These are phyloP conservation scores for Ceratocystis lukuohia DNA, from an alignment of 2,329 filamentous ascomycete species.

Conservation along the genomic window DNA sequence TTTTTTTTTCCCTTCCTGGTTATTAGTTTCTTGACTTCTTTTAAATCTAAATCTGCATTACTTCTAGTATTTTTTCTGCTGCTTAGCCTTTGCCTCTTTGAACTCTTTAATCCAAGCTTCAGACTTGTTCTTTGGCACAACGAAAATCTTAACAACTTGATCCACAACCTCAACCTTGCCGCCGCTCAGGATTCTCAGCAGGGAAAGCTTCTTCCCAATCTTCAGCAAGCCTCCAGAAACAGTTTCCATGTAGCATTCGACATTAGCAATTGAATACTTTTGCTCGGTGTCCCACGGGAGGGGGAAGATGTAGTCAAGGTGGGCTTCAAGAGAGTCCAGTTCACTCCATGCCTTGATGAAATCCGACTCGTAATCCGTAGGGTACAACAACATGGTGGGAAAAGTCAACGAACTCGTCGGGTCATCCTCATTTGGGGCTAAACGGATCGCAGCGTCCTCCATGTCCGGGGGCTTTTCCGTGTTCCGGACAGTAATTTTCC, in stretches of 20 bases:
- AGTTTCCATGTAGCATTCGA: slow-evolving; percentile 89
- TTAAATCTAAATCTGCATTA: not conserved
- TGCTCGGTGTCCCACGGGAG: slow-evolving; percentile 66
- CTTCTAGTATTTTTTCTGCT: slow-evolving; percentile 21
- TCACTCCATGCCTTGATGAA: slow-evolving; percentile 83
- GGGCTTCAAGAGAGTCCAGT: slow-evolving; percentile 58
- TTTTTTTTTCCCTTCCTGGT: not conserved
- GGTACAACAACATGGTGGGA: slow-evolving; percentile 75
- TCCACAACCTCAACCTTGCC: slow-evolving; percentile 82
- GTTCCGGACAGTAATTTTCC: slow-evolving; percentile 54
- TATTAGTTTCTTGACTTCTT: slow-evolving; percentile 12
- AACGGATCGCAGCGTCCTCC: slow-evolving; percentile 62
- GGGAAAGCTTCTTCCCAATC: slow-evolving; percentile 68
- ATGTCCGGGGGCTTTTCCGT: slow-evolving; percentile 68
- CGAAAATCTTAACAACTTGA: slow-evolving; percentile 66
- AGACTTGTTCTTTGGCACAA: slow-evolving; percentile 60
- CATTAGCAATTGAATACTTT: slow-evolving; percentile 50
- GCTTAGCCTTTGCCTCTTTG: slow-evolving; percentile 56
- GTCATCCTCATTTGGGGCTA: slow-evolving; percentile 53
- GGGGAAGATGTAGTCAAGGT: slow-evolving; percentile 75
- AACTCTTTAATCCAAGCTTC: slow-evolving; percentile 71
- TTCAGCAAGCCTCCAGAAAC: slow-evolving; percentile 67
- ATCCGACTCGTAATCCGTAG: slow-evolving; percentile 66
- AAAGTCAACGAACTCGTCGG: slow-evolving; percentile 58
- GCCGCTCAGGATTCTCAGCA: slow-evolving; percentile 60